Base-by-base conservation (phyloP, 1,139 yeast genomes). In the Nematodospora anomalae region DNA sequence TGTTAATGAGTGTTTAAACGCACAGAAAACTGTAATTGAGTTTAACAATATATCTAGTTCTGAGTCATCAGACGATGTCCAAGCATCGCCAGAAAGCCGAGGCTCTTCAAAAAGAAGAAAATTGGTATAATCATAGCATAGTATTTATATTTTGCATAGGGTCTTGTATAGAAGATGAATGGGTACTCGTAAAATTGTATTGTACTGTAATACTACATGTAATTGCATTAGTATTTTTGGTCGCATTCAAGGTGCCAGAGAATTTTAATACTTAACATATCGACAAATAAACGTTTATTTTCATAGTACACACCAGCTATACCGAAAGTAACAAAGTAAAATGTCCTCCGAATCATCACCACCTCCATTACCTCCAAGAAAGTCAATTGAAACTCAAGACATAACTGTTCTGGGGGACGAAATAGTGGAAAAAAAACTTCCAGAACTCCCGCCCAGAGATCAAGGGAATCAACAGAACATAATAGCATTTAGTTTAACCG, bases 401-500 rank as follows among this genome's bases (percentile, higher is more conserved):
- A 10, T 10, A 12, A 5, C 8, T 22, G 6, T 16, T 6, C 9
- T 5, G 18, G 10, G 10, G 32, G 22, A 11, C 4, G 4, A 5
- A 10, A 13, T 11, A 24, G 13, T 3, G 4, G 28, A 22, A 2
- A 26, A 32, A 16, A 30, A 29, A 24, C 35, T 34, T 16, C 43
- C 43, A 4, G 36, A 28, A n/a, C 24, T 39, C 12, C 42, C 43
- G n/a, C 33, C 29, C 4, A 30, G 21, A 20, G 30, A 24, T 13
- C n/a, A n/a, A n/a, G n/a, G n/a, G n/a, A 23, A 22, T 14, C 14
- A 13, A 11, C 11, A 14, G 8, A 20, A 16, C 13, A 26, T 32
- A 23, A 36, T 42, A 12, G 32, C 30, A 6, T 41, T 37, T 26
- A 24, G 35, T 15, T 28, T 40, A 14, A 27, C 39, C 11, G 64